Conservation (phyloP, 495 filamentous ascomycete genomes). For the Astrothelium subdiscretum region DNA sequence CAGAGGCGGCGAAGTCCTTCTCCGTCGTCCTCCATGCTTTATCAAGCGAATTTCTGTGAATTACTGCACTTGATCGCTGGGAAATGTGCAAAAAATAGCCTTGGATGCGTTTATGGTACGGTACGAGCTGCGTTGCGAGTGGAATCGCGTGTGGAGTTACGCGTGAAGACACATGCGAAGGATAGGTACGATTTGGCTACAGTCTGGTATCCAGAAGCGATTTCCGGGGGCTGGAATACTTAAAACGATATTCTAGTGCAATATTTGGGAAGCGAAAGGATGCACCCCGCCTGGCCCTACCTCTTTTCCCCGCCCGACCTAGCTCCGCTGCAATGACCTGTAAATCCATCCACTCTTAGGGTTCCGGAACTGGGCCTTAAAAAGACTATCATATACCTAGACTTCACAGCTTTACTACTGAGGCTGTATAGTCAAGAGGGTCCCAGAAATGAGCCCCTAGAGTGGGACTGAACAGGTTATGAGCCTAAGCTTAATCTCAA, state of each 20-base stretch:
- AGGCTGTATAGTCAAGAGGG: background rate
- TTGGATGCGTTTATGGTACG: background rate
- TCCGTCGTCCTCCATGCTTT: background rate
- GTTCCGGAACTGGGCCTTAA: background rate
- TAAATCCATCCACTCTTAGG: background rate
- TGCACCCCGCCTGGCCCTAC: background rate
- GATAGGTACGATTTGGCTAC: no score
- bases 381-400: background rate
- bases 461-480: no score
- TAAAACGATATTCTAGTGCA: background rate
- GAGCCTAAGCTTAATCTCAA: no score
- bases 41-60: background rate
- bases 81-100: background rate
- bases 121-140: background rate
- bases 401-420: background rate
- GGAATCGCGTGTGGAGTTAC: no score
- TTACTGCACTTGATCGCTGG: background rate
- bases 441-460: no score
- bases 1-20: background rate
- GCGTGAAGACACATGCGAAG: no score
- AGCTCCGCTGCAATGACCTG: background rate
- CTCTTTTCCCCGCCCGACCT: background rate
- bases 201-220: background rate
- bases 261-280: background rate
- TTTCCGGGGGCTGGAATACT: no score